Evolutionary conservation across 2,329 filamentous ascomycete genomes (phyloP).

Genomic region (Cladosporium oxysporum): DNA sequence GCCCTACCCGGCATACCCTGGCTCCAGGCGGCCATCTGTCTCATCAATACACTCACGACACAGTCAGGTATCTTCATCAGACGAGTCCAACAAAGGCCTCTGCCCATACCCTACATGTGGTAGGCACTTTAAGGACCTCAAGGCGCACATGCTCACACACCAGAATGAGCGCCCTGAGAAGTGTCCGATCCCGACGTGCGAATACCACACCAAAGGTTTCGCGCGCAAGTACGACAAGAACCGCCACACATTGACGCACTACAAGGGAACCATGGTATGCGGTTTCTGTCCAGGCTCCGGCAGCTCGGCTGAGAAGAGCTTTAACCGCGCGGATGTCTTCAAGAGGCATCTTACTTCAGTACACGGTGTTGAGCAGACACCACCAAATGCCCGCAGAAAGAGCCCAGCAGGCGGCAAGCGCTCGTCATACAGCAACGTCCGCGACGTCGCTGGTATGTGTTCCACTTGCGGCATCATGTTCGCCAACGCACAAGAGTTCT

Average conservation of each 20-base stretch:
- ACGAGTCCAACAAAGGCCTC: slow-evolving; percentile 62
- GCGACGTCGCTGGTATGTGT: slow-evolving; percentile 81
- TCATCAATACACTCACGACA: slow-evolving; percentile 70
- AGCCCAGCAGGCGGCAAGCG: slow-evolving; percentile 52
- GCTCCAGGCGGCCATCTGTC: slow-evolving; percentile 65
- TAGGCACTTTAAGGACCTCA: slow-evolving; percentile 84
- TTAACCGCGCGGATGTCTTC: slow-evolving; percentile 94
- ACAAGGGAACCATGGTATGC: slow-evolving; percentile 97
- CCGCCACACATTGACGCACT: slow-evolving; percentile 88
- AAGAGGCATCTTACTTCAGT: slow-evolving; percentile 90
- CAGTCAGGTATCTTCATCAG: slow-evolving; percentile 45
- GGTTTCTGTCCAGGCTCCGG: slow-evolving; percentile 90
- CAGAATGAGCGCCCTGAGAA: slow-evolving; percentile 90
- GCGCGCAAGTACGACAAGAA: slow-evolving; percentile 97
- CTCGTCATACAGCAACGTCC: slow-evolving; percentile 70
- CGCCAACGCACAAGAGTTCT: slow-evolving; percentile 88
- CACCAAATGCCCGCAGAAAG: slow-evolving; percentile 87
- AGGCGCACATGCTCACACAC: slow-evolving; percentile 93
- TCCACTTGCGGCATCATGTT: slow-evolving; percentile 88
- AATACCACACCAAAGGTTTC: slow-evolving; percentile 90
- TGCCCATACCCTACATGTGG: slow-evolving; percentile 85
- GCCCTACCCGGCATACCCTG: slow-evolving; percentile 46
- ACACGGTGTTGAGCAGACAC: slow-evolving; percentile 88
- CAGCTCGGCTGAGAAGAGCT: slow-evolving; percentile 87
- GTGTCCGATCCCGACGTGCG: slow-evolving; percentile 87